Base-by-base conservation (phyloP, 805 yeast species). In the Priceomyces carsonii region DNA sequence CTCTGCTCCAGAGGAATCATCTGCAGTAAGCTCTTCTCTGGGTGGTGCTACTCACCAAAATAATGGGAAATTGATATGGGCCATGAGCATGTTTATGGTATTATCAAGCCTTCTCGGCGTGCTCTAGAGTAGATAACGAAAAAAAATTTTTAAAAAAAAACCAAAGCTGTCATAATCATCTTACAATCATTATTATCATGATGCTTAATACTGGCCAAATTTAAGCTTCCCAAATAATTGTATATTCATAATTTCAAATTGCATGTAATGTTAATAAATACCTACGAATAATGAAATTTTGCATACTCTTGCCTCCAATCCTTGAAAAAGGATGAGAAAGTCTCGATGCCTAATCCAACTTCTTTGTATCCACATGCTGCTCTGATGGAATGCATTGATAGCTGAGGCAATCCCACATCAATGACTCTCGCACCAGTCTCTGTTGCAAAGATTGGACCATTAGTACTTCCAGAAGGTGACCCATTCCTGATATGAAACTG, bases 351-450 rank as follows among this genome's bases (percentile, higher is more conserved):
- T 18, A 63, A 48, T 3, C 66, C 69, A 5, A 59, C 59, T 29
- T 68, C 73, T 37, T 60, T 62, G 35, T 50, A 60, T 0, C 73
- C 73, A 38, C 59, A 52, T 15, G 57, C 47, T 7, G 66, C 62
- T 23, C 73, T 47, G 15, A 66, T 63, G 18, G 66, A 57, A 61
- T 86, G 95, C 95, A 86, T 86, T 2, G 91, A 76, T 48, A 84
- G 69, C 61, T 86, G 95, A 2, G 95, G 80, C 47, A 86, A 82
- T 37, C 95, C 95, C 39, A 85, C 59, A 50, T 86, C 95, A 37
- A 85, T 76, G 28, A 91, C 82, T 51, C 66, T 44, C 4, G 63
- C 59, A 2, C 71, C 71, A 1, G 62, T 58, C 9, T 48, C 62
- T 10, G 48, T 45, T 3, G 69, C 61, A 44, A 67, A 44, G 32